phyloP scores from a whole-genome alignment of 257 asterid genomes.

The Nicotiana noctiflora region DNA sequence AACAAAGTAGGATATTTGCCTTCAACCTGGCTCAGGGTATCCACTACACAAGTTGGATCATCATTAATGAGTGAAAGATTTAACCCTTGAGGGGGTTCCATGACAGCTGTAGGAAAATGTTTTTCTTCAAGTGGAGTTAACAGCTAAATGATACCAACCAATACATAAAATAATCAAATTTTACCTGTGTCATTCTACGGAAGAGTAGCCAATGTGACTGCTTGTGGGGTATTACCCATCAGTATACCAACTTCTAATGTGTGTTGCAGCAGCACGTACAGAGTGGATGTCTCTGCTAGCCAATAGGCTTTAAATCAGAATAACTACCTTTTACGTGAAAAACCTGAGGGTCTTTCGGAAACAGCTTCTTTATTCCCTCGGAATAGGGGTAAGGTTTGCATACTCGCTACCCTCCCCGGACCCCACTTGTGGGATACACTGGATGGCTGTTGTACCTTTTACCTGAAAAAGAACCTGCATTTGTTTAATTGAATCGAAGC shows the following conservation, averaged over 20 bases:
- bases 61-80: conserved; percentile 59
- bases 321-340: background rate
- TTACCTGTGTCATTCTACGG: conserved; percentile 93
- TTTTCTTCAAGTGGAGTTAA: background rate
- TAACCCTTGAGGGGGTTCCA: conserved; percentile 70
- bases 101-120: conserved; percentile 56
- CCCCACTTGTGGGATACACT: too few relatives aligned
- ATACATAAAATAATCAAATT: background rate
- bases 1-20: conserved; percentile 88
- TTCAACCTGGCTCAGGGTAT: conserved; percentile 58
- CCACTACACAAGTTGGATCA: conserved; percentile 43
- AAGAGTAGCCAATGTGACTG: conserved; percentile 73
- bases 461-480: background rate
- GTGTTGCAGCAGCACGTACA: conserved; percentile 69
- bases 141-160: background rate
- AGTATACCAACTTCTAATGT: conserved; percentile 74
- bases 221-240: conserved; percentile 70
- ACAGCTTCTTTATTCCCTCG: too few relatives aligned
- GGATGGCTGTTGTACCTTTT: background rate
- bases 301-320: conserved; percentile 50
- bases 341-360: too few relatives aligned
- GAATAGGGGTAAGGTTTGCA: too few relatives aligned
- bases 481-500: background rate
- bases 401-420: too few relatives aligned
- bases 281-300: conserved; percentile 79